Conservation (phyloP, 371 early-diverging fungal species). For the Synchytrium microbalum region DNA sequence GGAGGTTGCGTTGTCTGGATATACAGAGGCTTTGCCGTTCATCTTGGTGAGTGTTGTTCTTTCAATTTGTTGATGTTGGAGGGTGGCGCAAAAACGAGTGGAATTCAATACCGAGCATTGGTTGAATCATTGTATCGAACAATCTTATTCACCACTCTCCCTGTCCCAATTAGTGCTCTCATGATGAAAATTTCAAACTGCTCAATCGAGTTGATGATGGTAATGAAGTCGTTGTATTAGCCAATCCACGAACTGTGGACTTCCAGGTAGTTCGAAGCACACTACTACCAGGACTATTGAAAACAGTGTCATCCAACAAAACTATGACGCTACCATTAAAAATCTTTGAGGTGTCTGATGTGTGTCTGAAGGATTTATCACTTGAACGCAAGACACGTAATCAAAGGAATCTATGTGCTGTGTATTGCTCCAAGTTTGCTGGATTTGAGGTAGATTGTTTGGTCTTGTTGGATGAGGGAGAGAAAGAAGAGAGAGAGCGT, state of each 20-base stretch:
- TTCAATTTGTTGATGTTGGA: neutral
- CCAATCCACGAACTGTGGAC: slow-evolving; percentile 96
- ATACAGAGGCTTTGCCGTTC: slow-evolving; percentile 93
- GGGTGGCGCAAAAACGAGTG: slow-evolving; percentile 1
- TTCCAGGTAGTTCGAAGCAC: slow-evolving; percentile 94
- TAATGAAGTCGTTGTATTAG: slow-evolving; percentile 74
- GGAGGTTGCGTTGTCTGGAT: slow-evolving; percentile 91
- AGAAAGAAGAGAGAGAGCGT: neutral
- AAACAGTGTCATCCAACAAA: slow-evolving; percentile 90
- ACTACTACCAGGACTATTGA: slow-evolving; percentile 92
- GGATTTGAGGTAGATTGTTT: slow-evolving; percentile 74
- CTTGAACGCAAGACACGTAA: slow-evolving; percentile 82
- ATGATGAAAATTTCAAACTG: slow-evolving; percentile 90
- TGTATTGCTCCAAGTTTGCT: slow-evolving; percentile 79
- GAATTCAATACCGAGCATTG: slow-evolving; percentile 8
- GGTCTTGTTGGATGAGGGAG: neutral
- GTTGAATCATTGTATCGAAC: slow-evolving; percentile 3
- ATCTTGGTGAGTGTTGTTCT: slow-evolving; percentile 59
- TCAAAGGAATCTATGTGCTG: slow-evolving; percentile 81
- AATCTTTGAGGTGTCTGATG: slow-evolving; percentile 97
- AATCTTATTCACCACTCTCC: neutral
- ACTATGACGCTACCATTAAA: slow-evolving; percentile 88
- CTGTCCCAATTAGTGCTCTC: slow-evolving; percentile 64
- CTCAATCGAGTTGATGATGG: slow-evolving; percentile 71
- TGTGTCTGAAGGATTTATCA: slow-evolving; percentile 75